Evolutionary conservation across 139 green algal genomes (phyloP).

Genomic region (Chlamydomonas applanata): DNA sequence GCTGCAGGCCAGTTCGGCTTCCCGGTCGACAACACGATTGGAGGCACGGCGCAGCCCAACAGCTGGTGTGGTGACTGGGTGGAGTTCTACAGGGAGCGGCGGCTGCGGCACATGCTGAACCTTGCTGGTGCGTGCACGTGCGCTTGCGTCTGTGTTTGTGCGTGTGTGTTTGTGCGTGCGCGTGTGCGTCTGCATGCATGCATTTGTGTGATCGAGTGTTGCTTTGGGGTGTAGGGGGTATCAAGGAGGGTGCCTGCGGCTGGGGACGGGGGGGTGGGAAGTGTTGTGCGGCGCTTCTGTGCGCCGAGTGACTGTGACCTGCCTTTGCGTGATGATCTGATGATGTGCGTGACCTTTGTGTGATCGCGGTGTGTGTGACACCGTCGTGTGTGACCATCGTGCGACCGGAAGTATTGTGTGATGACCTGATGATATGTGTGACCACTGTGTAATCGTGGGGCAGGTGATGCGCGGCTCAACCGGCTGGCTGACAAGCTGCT

Average conservation of each 20-base stretch:
- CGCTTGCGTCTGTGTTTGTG: no score
- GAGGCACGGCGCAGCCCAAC: slow-evolving; percentile 91
- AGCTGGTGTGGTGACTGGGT: slow-evolving; percentile 82
- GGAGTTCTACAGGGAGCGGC: slow-evolving; percentile 76
- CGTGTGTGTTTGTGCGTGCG: no score
- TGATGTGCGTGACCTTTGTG: neutral
- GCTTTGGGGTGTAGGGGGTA: no score
- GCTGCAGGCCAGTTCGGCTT: slow-evolving; percentile 84
- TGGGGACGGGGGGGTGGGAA: no score
- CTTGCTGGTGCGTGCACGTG: slow-evolving; percentile 35
- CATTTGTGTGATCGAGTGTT: no score
- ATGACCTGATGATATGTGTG: neutral
- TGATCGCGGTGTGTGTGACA: slow-evolving; percentile 46
- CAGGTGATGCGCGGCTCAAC: slow-evolving; percentile 60
- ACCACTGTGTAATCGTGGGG: neutral
- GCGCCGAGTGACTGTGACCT: neutral
- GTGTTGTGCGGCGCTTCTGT: neutral
- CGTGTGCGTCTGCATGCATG: no score
- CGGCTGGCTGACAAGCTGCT: slow-evolving; percentile 69
- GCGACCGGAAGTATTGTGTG: neutral
- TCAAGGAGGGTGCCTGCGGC: no score
- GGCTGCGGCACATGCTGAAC: slow-evolving; percentile 68
- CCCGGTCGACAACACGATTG: slow-evolving; percentile 95
- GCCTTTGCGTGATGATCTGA: neutral
- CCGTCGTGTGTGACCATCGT: neutral